Conservation (phyloP, 2,329 filamentous ascomycete species). For the Xylaria arbuscula region DNA sequence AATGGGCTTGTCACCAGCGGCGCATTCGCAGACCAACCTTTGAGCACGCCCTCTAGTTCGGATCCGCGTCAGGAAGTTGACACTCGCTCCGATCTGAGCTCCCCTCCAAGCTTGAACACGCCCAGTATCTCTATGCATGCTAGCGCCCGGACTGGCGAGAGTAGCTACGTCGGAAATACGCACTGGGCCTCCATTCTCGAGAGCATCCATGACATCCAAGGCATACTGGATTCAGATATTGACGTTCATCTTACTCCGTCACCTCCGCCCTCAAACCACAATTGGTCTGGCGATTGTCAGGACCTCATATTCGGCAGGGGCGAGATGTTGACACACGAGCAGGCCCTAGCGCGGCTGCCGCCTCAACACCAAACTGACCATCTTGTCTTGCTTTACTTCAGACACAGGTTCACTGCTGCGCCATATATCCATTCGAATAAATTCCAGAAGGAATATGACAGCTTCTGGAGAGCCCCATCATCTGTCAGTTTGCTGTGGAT, state of each 20-base stretch:
- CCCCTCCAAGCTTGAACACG: conserved; percentile 44
- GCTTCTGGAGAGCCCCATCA: conserved; percentile 58
- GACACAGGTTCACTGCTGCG: conserved; percentile 49
- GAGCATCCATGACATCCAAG: conserved; percentile 52
- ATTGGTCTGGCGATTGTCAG: conserved; percentile 41
- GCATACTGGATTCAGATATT: conserved; percentile 47
- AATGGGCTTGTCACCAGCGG: conserved; percentile 47
- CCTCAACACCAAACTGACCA: conserved; percentile 48
- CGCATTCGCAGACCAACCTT: conserved; percentile 39
- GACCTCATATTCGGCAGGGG: conserved; percentile 49
- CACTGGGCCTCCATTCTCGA: conserved; percentile 53
- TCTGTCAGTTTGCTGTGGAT: conserved; percentile 60
- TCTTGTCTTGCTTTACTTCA: conserved; percentile 52
- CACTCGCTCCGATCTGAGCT: conserved; percentile 47
- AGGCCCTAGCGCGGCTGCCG: conserved; percentile 50
- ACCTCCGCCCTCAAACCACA: conserved; percentile 43
- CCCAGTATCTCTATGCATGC: conserved; percentile 39
- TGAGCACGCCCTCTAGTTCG: conserved; percentile 47
- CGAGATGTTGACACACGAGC: conserved; percentile 48
- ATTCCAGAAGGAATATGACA: conserved; percentile 61
- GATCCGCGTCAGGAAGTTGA: conserved; percentile 47
- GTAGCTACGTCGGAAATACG: conserved; percentile 51
- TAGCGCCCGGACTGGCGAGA: conserved; percentile 41
- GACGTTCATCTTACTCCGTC: conserved; percentile 45
- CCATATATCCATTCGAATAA: conserved; percentile 54